Conservation (phyloP, 164 flowering plant genomes). For the Sedum album region DNA sequence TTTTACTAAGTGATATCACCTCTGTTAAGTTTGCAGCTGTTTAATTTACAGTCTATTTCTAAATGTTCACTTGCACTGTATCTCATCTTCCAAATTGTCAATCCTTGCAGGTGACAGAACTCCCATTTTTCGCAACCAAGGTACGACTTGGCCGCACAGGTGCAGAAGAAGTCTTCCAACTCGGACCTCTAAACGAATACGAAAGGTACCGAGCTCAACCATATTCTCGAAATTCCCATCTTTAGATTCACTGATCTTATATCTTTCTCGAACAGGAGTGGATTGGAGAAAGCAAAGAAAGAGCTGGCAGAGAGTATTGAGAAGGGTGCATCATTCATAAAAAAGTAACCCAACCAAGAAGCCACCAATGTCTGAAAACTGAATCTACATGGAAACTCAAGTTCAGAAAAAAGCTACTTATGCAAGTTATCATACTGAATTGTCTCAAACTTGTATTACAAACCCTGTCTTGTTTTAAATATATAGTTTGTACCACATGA, state of each 20-base stretch:
- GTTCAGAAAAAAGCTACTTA: background rate
- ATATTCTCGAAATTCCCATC: background rate
- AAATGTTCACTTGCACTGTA: no score
- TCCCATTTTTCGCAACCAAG: conserved; percentile 96
- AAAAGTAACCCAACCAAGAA: conserved; percentile 29
- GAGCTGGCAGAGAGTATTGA: conserved; percentile 77
- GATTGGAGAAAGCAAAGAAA: conserved; percentile 91
- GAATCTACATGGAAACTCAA: background rate
- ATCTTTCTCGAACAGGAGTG: conserved; percentile 35
- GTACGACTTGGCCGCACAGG: conserved; percentile 20
- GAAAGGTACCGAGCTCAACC: background rate
- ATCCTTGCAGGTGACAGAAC: conserved; percentile 33
- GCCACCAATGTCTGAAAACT: background rate
- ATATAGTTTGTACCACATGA: no score
- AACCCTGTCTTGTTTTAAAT: no score
- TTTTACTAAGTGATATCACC: no score
- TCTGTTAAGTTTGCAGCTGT: no score
- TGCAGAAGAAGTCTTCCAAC: background rate
- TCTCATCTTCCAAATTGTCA: background rate
- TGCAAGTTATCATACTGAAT: background rate
- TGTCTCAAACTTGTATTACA: background rate
- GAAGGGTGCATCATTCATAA: conserved; percentile 73
- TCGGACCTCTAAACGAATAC: background rate
- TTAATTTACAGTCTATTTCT: no score
- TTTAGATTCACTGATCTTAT: background rate